These are phyloP conservation scores for Zymoseptoria passerinii DNA, from an alignment of 2,329 filamentous ascomycete species.

Conservation along the genomic window DNA sequence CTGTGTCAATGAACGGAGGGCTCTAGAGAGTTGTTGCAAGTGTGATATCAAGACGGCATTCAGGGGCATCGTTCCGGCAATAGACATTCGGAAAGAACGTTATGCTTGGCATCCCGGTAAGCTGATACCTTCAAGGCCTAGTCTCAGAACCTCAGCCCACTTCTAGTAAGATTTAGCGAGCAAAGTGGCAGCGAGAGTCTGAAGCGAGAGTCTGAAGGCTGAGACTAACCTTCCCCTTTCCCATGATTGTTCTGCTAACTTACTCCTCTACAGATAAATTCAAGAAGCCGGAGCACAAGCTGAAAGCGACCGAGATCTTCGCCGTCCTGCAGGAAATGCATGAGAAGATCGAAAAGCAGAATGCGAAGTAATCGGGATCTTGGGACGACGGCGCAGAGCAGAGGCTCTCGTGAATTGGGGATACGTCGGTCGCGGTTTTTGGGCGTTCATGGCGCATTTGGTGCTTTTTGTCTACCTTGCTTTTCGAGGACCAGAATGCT, in stretches of 20 bases:
- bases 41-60: no score
- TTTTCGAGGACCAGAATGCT: not conserved
- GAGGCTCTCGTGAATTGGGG: constrained; percentile 46
- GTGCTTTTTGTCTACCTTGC: not conserved
- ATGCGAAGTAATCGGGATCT: constrained; percentile 31
- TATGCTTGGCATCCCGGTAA: constrained; percentile 2
- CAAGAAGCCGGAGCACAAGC: not conserved
- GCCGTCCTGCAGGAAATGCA: not conserved
- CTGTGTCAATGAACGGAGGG: not conserved
- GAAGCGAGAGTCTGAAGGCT: no score
- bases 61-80: no score
- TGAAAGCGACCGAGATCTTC: not conserved
- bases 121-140: not conserved
- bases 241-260: no score
- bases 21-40: no score
- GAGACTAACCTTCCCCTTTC: not conserved
- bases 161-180: no score
- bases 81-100: not conserved
- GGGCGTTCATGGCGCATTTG: not conserved
- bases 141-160: no score
- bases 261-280: constrained; percentile 1
- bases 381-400: constrained; percentile 43
- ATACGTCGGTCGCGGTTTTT: constrained; percentile 7
- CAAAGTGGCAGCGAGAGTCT: no score
- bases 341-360: not conserved